Evolutionary conservation across 345 rosid species (phyloP).

Genomic region (Kernera saxatilis): DNA sequence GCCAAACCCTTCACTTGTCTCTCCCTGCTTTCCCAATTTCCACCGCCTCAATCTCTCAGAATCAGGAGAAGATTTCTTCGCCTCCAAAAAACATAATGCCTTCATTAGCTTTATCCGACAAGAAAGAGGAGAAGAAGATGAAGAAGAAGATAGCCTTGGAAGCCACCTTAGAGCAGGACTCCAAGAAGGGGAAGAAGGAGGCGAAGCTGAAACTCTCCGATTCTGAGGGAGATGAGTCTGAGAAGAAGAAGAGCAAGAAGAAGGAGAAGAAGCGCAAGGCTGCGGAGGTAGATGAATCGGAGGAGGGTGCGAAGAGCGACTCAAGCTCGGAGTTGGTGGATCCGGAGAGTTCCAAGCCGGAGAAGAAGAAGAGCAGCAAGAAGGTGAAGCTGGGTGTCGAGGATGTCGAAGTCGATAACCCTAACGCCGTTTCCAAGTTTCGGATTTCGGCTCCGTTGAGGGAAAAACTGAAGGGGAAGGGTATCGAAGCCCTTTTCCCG

Average conservation of each 20-base stretch:
- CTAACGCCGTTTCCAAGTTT: slow-evolving; percentile 60
- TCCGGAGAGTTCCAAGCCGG: slow-evolving; percentile 34
- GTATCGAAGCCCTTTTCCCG: slow-evolving; percentile 78
- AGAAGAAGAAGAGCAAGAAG: slow-evolving; percentile 43
- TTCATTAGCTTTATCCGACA: slow-evolving; percentile 36
- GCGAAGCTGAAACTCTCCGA: slow-evolving; percentile 24
- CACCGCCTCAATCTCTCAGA: slow-evolving; percentile 14
- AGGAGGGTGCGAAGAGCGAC: slow-evolving; percentile 52
- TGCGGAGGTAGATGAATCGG: slow-evolving; percentile 34
- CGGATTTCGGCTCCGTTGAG: slow-evolving; percentile 65
- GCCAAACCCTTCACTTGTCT: slow-evolving; percentile 9
- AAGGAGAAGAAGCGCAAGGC: slow-evolving; percentile 63
- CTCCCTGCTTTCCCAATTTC: slow-evolving; percentile 3
- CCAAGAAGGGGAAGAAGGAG: slow-evolving; percentile 46
- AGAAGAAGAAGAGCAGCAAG: slow-evolving; percentile 49
- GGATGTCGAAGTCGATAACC: slow-evolving; percentile 48
- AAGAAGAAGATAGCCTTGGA: slow-evolving; percentile 50
- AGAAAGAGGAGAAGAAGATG: slow-evolving; percentile 58
- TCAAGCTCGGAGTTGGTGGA: slow-evolving; percentile 69
- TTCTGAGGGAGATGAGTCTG: slow-evolving; percentile 28
- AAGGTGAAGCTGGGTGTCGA: slow-evolving; percentile 41
- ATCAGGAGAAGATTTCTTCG: slow-evolving; percentile 9
- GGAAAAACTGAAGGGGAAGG: slow-evolving; percentile 59
- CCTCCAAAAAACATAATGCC: slow-evolving; percentile 42
- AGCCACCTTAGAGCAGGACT: slow-evolving; percentile 29